Evolutionary conservation across 2,329 filamentous ascomycete species (phyloP), one percentile per base, ranked within the genome.

Genomic region (Incumbomyces delicatus): DNA sequence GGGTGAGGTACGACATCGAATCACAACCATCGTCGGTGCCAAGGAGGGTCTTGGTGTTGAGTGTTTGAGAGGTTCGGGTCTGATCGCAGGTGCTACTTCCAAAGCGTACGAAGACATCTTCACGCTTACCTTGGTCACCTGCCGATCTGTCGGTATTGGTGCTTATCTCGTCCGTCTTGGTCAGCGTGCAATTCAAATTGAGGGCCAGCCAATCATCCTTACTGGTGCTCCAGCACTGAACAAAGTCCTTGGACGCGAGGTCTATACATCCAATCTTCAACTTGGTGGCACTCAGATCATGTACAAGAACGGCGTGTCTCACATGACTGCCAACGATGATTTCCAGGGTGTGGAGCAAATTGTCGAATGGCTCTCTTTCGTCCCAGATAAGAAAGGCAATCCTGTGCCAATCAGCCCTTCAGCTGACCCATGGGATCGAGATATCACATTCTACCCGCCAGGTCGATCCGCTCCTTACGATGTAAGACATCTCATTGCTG

Each of bases 271-370:
- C 51, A 98, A 98, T 77, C 72, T 98, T 63, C 92, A 98, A 75
- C 87, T 98, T 55, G 92, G 92, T 81, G 92, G 92, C 59, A 98
- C 92, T n/a, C 92, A 98, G 71, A 98, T 98, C 77, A 98, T 98
- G 92, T 96, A 98, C 80, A 89, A 87, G 73, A 98, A 98, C 66
- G 92, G 92, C 80, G 92, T 98, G 35, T 96, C 92, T 17, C 92
- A 98, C 74, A 90, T 96, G 86, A 95, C 90, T 57, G 92, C 92
- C 61, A 85, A 84, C 58, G 90, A 98, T 62, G 92, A 98, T 72
- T 96, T 98, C 60, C 89, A 90, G 61, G 92, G 92, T 78, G 86
- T 98, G 17, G 88, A 86, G 61, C 94, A 94, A 77, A 96, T 98
- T 63, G 87, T 96, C 41, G 85, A 94, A 65, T 98, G 92, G 92